Conservation (phyloP, 306 rosid species). For the Amphicarpaea edgeworthii region DNA sequence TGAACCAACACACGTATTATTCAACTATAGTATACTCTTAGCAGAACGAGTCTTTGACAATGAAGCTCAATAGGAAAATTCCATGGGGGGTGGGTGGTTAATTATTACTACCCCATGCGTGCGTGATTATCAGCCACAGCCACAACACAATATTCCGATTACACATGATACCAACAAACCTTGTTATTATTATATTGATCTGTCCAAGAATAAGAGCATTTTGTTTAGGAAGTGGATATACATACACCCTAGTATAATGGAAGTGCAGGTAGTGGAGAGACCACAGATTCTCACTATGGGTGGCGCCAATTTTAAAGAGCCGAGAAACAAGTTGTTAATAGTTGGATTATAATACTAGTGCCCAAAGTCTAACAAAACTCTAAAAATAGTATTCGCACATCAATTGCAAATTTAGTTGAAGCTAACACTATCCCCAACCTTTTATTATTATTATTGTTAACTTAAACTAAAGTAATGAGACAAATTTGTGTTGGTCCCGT, state of each 20-base stretch:
- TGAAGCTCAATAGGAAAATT: no score
- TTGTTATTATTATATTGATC: not conserved
- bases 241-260: not conserved
- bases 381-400: not conserved
- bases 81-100: not conserved
- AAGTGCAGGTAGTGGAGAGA: conserved; percentile 36
- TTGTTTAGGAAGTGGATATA: not conserved
- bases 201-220: not conserved
- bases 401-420: not conserved
- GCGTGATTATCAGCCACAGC: conserved; percentile 37
- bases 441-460: not conserved
- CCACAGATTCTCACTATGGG: conserved; percentile 22
- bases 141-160: conserved; percentile 9
- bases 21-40: conserved; percentile 2
- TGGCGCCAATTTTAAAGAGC: conserved; percentile 12
- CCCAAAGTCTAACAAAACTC: not conserved
- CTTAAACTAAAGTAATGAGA: not conserved
- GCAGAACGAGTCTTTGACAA: conserved; percentile 18
- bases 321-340: not conserved
- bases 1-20: conserved; percentile 38
- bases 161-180: conserved; percentile 44
- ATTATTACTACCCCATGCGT: not conserved
- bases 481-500: not conserved
- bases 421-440: not conserved
- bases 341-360: not conserved